Conservation (phyloP, 1,139 yeast genomes). For the Protomyces inouyei region DNA sequence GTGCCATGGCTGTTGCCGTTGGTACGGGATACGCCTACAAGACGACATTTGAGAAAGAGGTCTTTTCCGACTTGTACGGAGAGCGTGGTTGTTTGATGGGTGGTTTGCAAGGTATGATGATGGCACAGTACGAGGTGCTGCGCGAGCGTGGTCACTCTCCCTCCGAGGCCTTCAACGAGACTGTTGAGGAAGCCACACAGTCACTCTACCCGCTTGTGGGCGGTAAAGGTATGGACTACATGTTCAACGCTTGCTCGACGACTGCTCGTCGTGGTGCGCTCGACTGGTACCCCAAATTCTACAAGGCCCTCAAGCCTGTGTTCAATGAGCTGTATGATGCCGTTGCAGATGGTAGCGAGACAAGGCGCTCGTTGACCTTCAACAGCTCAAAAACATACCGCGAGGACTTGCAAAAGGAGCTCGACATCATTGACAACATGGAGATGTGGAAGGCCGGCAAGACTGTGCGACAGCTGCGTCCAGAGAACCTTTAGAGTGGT, state of each 20-base stretch:
- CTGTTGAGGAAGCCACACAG: constrained; percentile 99
- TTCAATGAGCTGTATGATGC: constrained; percentile 93
- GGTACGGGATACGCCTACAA: constrained; percentile 99
- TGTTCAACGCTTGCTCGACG: constrained; percentile 99
- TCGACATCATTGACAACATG: constrained; percentile 87
- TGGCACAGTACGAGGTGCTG: constrained; percentile 98
- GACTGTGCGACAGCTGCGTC: constrained; percentile 99
- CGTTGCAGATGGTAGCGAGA: constrained; percentile 93
- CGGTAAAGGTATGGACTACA: constrained; percentile 99
- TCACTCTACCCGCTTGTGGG: constrained; percentile 98
- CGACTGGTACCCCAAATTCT: constrained; percentile 99
- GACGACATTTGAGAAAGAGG: constrained; percentile 99
- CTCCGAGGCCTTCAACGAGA: constrained; percentile 99
- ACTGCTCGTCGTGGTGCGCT: constrained; percentile 99
- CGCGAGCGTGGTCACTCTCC: constrained; percentile 99
- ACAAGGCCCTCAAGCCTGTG: constrained; percentile 97
- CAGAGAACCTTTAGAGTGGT: constrained; percentile 61
- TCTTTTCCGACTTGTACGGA: constrained; percentile 98
- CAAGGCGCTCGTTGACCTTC: constrained; percentile 96
- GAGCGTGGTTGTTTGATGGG: constrained; percentile 99
- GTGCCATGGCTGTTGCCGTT: constrained; percentile 97
- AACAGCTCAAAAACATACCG: constrained; percentile 98
- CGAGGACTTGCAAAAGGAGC: constrained; percentile 89
- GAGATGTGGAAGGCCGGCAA: constrained; percentile 99
- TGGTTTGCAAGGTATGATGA: constrained; percentile 99